Base-by-base conservation (phyloP, 345 rosid species). In the Mallotus nudiflorus region DNA sequence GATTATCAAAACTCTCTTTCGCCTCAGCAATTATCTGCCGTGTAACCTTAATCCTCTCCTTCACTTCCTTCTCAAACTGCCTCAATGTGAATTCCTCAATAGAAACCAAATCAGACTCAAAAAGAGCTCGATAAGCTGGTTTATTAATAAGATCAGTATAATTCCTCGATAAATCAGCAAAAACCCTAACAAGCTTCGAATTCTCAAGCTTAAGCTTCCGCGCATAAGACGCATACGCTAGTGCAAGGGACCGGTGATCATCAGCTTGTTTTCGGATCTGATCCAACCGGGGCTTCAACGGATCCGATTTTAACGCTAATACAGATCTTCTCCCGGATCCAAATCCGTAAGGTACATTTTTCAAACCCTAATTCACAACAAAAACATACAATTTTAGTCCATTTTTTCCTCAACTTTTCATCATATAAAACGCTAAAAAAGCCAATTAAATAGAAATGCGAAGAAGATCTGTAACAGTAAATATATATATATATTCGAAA, bases 231-330 rank as follows among this genome's bases (percentile, higher is more conserved):
- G 97, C 96, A 55, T 92, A 92, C 0, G 98, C 96, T 39, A 92
- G 75, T 0, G 78, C 92, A 50, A 95, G 72, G 27, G 96, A 73
- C 20, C 97, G 84, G 76, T 95, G 99, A 56, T 95, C 98, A n/a
- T 90, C 97, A 9, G 98, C 99, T 82, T 92, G 99, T 77, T 95
- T 95, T 68, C 88, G 87, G 85, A 95, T 88, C 92, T 89, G 99
- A 55, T 89, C 89, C 70, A 92, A 14, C 39, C 97, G 83, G 24
- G 99, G 96, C 89, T 88, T 92, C 35, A 90, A 78, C 1, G 99
- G 98, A 87, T 90, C 96, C 62, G 90, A 82, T 78, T 95, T 95
- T 62, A 88, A 75, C 53, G 96, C 97, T 74, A 92, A 77, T 3
- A 90, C 84, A 69, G 92, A 87, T 76, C 99, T 87, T 69, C 97